A percentile compares a stretch with the other conserved stretches of the same genome.
Conservation (phyloP, 2,329 filamentous ascomycete genomes). For the Diaporthe amygdali region DNA sequence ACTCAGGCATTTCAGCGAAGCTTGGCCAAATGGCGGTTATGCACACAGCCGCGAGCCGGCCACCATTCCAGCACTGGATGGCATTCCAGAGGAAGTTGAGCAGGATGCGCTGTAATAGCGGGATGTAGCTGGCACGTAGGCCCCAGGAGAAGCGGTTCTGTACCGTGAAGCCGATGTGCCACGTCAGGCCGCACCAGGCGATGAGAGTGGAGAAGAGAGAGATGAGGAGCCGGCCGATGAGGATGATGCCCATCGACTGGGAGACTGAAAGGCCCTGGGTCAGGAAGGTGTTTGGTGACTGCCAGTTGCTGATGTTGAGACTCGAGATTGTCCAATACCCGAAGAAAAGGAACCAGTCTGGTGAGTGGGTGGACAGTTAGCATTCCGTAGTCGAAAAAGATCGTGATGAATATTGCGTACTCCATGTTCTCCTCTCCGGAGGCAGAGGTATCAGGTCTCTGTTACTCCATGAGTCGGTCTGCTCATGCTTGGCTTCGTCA, state of each 20-base stretch:
- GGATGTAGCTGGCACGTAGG: constrained; percentile 52
- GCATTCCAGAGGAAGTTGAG: constrained; percentile 54
- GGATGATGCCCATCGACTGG: constrained; percentile 51
- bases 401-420: not conserved
- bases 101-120: constrained; percentile 50
- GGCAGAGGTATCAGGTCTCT: constrained; percentile 26
- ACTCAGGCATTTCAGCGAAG: constrained; percentile 49
- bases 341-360: constrained; percentile 26
- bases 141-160: constrained; percentile 57
- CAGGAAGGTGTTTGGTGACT: constrained; percentile 52
- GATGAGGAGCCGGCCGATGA: constrained; percentile 47
- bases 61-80: constrained; percentile 39
- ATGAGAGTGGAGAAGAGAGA: constrained; percentile 48
- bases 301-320: constrained; percentile 47
- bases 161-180: constrained; percentile 56
- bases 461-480: constrained; percentile 26
- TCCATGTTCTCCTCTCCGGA: constrained; percentile 24
- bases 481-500: constrained; percentile 21
- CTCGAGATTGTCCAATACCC: constrained; percentile 31
- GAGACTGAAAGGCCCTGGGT: constrained; percentile 50
- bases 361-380: not conserved
- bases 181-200: constrained; percentile 52
- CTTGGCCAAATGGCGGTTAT: constrained; percentile 52
- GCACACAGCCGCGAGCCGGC: constrained; percentile 38
- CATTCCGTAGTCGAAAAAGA: not conserved